A percentile compares a stretch with the other conserved stretches of the same genome.
phyloP scores from a whole-genome alignment of 2,329 filamentous ascomycete genomes.

The Talaromyces sp. region DNA sequence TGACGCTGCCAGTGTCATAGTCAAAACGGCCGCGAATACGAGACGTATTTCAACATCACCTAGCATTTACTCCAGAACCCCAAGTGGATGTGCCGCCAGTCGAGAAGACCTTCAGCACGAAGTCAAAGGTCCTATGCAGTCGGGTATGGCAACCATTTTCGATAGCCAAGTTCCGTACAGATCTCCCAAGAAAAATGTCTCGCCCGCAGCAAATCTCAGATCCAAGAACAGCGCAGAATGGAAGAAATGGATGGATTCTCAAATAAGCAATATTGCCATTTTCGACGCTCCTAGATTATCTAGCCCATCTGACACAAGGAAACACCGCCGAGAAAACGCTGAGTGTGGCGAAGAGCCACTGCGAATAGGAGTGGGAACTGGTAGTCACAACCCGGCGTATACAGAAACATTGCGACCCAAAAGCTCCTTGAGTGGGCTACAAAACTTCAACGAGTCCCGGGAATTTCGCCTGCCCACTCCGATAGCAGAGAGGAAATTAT shows the following conservation, averaged over 20 bases:
- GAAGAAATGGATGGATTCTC: slow-evolving; percentile 32
- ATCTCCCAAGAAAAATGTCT: slow-evolving; percentile 22
- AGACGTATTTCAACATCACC: slow-evolving; percentile 23
- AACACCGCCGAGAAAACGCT: slow-evolving; percentile 34
- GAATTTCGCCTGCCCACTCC: neutral
- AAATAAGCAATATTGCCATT: slow-evolving; percentile 28
- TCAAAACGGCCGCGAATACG: slow-evolving; percentile 3
- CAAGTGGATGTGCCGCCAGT: slow-evolving; percentile 26
- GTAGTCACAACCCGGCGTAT: neutral
- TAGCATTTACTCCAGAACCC: slow-evolving; percentile 40
- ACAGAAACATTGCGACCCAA: neutral
- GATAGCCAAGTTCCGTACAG: slow-evolving; percentile 23
- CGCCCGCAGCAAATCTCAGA: slow-evolving; percentile 1
- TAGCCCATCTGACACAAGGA: slow-evolving; percentile 17
- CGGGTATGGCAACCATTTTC: slow-evolving; percentile 34
- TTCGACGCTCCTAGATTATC: slow-evolving; percentile 2
- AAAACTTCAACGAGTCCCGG: neutral
- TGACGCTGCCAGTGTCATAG: slow-evolving; percentile 17
- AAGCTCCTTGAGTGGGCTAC: neutral
- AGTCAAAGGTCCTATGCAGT: slow-evolving; percentile 13
- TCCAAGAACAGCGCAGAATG: slow-evolving; percentile 27
- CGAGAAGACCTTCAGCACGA: slow-evolving; percentile 8
- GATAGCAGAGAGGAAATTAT: neutral
- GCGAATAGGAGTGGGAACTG: neutral
- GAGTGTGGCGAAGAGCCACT: slow-evolving; percentile 28